Conservation (phyloP, 2,329 filamentous ascomycete species). For the Alternaria triticimaculans region DNA sequence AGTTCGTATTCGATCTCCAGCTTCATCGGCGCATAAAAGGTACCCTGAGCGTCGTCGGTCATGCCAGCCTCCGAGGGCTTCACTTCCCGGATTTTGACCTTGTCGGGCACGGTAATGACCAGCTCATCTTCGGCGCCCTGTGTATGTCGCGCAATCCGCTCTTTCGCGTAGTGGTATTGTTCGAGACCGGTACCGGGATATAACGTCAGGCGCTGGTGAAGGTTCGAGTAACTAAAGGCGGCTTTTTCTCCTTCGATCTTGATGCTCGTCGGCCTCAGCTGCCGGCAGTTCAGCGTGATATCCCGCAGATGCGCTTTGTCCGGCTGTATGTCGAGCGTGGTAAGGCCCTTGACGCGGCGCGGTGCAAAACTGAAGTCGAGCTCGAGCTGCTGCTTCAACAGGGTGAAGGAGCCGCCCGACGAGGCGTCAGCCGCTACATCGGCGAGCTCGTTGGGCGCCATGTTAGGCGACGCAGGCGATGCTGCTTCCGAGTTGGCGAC, state of each 20-base stretch:
- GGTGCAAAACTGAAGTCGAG: constrained; percentile 86
- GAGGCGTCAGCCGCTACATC: constrained; percentile 39
- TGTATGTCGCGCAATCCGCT: constrained; percentile 67
- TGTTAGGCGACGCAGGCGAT: constrained; percentile 36
- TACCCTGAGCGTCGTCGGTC: constrained; percentile 32
- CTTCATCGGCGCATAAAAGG: constrained; percentile 64
- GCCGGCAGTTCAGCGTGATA: constrained; percentile 67
- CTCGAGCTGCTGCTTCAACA: constrained; percentile 86
- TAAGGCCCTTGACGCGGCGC: constrained; percentile 76
- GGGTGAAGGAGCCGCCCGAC: constrained; percentile 54
- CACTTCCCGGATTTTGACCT: constrained; percentile 67
- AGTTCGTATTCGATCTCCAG: constrained; percentile 79
- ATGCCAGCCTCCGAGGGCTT: constrained; percentile 57
- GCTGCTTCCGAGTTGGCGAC: constrained; percentile 28
- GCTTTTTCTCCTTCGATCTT: constrained; percentile 52
- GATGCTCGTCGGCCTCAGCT: constrained; percentile 64
- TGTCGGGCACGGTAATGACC: constrained; percentile 64
- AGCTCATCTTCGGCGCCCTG: constrained; percentile 64
- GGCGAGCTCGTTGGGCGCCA: constrained; percentile 42
- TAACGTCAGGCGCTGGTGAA: constrained; percentile 69
- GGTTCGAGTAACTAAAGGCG: constrained; percentile 62
- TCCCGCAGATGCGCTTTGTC: constrained; percentile 61
- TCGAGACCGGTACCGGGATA: constrained; percentile 67
- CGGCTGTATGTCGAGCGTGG: constrained; percentile 80
- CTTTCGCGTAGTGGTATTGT: constrained; percentile 79